Percentiles rank a stretch among this genome's conserved stretches.
These are phyloP conservation scores for Pseudovirgaria hyperparasitica DNA, from an alignment of 2,329 filamentous ascomycete genomes.

Conservation along the genomic window DNA sequence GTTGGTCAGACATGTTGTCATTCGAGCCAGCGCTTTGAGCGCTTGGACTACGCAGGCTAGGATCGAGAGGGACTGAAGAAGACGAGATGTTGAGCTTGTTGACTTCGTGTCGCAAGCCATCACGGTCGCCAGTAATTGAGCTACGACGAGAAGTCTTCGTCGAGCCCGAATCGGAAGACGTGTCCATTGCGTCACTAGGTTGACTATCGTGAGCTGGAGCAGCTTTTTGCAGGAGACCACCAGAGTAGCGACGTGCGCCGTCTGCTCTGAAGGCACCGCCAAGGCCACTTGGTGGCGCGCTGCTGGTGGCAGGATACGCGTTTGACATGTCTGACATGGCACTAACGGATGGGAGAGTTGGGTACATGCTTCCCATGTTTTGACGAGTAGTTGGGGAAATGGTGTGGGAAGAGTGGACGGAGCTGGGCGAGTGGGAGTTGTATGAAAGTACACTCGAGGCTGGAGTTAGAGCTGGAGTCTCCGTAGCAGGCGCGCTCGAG, in stretches of 20 bases:
- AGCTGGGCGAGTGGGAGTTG: slow-evolving; percentile 63
- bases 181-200: slow-evolving; percentile 26
- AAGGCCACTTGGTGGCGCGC: slow-evolving; percentile 55
- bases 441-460: slow-evolving; percentile 66
- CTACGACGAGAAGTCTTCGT: slow-evolving; percentile 18
- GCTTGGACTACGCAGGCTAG: slow-evolving; percentile 24
- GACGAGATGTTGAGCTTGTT: slow-evolving; percentile 26
- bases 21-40: slow-evolving; percentile 21
- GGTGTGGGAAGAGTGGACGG: slow-evolving; percentile 46
- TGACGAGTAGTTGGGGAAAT: slow-evolving; percentile 52
- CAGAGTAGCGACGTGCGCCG: slow-evolving; percentile 48
- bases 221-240: slow-evolving; percentile 43
- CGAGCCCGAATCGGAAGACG: slow-evolving; percentile 22
- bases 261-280: slow-evolving; percentile 50
- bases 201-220: slow-evolving; percentile 17
- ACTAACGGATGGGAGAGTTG: slow-evolving; percentile 58
- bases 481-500: slow-evolving; percentile 33
- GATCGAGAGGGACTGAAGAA: slow-evolving; percentile 26
- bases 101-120: slow-evolving; percentile 23
- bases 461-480: slow-evolving; percentile 66
- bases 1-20: slow-evolving; percentile 18
- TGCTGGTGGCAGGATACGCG: slow-evolving; percentile 51
- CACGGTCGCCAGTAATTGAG: slow-evolving; percentile 15
- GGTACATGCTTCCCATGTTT: slow-evolving; percentile 53
- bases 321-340: slow-evolving; percentile 46